Evolutionary conservation across 2,329 filamentous ascomycete genomes (phyloP).

Genomic region (Arthrinium phaeospermum): DNA sequence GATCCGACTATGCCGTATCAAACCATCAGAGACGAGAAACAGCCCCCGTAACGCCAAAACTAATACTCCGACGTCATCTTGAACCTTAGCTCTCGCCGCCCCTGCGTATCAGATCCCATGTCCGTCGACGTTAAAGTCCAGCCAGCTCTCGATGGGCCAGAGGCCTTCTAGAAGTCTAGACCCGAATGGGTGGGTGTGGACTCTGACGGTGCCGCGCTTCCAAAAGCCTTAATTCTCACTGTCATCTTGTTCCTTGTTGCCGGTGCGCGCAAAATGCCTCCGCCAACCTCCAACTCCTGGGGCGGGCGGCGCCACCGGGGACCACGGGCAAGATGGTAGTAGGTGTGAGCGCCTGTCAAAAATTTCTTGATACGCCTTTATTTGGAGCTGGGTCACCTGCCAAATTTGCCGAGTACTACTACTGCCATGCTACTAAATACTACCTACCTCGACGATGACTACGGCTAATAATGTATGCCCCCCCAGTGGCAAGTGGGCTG

Average conservation of each 20-base stretch:
- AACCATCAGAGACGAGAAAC: constrained; percentile 15
- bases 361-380: neutral
- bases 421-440: neutral
- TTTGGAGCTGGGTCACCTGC: neutral
- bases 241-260: neutral
- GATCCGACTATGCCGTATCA: constrained; percentile 8
- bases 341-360: neutral
- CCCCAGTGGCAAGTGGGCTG: neutral
- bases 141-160: neutral
- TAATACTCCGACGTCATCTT: constrained; percentile 10
- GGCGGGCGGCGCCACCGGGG: constrained; percentile 1
- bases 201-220: neutral
- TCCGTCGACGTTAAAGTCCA: constrained; percentile 15
- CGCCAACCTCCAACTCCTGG: constrained; percentile 1
- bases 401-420: neutral
- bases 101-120: neutral
- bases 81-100: neutral
- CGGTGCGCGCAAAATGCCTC: constrained; percentile 1
- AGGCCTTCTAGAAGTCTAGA: constrained; percentile 10
- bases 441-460: neutral
- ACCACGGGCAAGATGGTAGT: neutral
- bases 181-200: constrained; percentile 12
- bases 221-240: neutral
- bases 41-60: constrained; percentile 13
- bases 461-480: neutral